phyloP scores from a whole-genome alignment of 805 yeast genomes.

The Candida pseudoglaebosa region DNA sequence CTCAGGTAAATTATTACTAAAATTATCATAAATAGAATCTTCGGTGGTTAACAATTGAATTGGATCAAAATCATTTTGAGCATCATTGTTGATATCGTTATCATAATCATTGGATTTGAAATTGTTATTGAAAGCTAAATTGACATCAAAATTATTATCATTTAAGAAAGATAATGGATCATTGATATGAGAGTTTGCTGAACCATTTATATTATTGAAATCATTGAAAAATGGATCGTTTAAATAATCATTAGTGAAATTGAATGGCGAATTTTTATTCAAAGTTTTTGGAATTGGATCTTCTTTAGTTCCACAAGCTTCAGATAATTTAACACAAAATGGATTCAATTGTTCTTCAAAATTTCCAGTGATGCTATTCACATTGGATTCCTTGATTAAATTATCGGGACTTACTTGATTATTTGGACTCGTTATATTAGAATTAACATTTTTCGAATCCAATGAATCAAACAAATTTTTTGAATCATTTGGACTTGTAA shows the following conservation, averaged over 20 bases:
- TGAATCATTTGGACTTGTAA: conserved; percentile 14
- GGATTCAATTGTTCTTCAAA: conserved; percentile 69
- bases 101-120: conserved; percentile 2
- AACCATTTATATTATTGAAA: not conserved
- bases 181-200: conserved; percentile 11
- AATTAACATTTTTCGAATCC: not conserved
- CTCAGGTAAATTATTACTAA: not conserved
- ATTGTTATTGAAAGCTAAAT: conserved; percentile 43
- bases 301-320: conserved; percentile 78
- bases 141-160: conserved; percentile 50
- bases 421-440: not conserved
- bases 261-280: conserved; percentile 17
- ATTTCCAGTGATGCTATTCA: conserved; percentile 2
- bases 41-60: conserved; percentile 47
- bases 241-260: conserved; percentile 10
- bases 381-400: not conserved
- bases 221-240: conserved; percentile 17
- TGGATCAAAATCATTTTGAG: conserved; percentile 28
- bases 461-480: conserved; percentile 13
- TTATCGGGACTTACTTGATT: not conserved
- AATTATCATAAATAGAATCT: conserved; percentile 48
- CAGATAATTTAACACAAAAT: conserved; percentile 71
- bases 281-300: conserved; percentile 56
- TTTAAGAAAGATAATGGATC: conserved; percentile 48
- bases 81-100: conserved; percentile 7